Conservation (phyloP, 495 filamentous ascomycete genomes). For the Neurospora hispaniola region DNA sequence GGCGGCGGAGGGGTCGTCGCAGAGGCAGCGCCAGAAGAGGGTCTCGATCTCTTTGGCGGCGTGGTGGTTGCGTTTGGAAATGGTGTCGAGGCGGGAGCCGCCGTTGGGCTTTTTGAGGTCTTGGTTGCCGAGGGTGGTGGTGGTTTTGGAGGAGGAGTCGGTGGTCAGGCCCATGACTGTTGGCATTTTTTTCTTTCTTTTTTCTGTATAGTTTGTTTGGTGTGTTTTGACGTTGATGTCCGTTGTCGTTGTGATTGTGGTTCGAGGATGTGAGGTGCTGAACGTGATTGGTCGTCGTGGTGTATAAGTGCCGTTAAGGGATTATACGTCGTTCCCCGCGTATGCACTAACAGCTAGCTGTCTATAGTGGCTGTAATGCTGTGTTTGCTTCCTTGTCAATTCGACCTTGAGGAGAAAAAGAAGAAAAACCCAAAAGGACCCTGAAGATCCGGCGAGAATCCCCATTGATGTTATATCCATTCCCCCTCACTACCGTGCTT, state of each 20-base stretch:
- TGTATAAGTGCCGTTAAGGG: not conserved
- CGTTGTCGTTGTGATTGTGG: not conserved
- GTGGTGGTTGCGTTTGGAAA: slow-evolving; percentile 28
- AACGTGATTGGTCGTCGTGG: not conserved
- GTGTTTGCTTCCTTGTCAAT: not conserved
- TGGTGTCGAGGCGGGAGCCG: slow-evolving; percentile 24
- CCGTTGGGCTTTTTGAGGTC: slow-evolving; percentile 27
- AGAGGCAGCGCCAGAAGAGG: slow-evolving; percentile 25
- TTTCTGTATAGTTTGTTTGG: not conserved
- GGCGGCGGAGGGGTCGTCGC: slow-evolving; percentile 21
- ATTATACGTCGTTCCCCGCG: not conserved
- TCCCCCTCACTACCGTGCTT: not conserved
- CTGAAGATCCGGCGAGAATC: not conserved
- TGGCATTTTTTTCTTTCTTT: slow-evolving; percentile 4
- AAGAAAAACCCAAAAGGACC: not conserved
- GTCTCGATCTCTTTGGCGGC: slow-evolving; percentile 25
- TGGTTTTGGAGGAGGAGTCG: slow-evolving; percentile 10
- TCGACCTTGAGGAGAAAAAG: not conserved
- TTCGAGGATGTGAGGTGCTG: not conserved
- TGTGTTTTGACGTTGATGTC: too few relatives aligned
- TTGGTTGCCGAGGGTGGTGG: slow-evolving; percentile 17
- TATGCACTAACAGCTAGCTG: not conserved
- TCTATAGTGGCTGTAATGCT: not conserved
- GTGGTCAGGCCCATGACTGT: slow-evolving; percentile 20
- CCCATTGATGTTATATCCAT: not conserved